Evolutionary conservation across 495 filamentous ascomycete genomes (phyloP), one percentile per base, ranked within the genome.

Genomic region (Opeltia flavorubescens): DNA sequence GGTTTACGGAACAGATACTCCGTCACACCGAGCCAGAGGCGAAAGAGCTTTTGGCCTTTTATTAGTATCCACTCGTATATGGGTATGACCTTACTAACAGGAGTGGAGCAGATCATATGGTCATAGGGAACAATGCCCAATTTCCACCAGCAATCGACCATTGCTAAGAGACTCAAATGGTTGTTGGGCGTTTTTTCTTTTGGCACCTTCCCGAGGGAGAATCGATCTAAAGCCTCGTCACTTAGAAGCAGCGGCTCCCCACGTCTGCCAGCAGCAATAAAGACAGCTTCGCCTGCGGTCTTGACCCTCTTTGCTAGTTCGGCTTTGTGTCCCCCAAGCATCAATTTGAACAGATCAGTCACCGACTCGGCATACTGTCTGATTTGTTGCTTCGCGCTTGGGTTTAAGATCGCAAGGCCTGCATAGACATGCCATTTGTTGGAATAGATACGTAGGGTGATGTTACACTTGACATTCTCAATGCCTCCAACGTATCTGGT

Each of bases 391-490:
- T 86, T 85, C 2, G 91, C 91, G 20, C 83, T 77, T 4, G 89
- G 88, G 61, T 98, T 98, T 31, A 98, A 72, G 62, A 98, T 98
- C 5, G 93, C 91, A 5, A 98, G 79, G 3, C 91, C 91, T 27
- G 91, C 91, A 62, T 98, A 98, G 46, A 98, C 91, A 64, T 98
- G 91, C 91, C 91, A 98, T 63, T 95, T 96, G 62, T 94, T 93
- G 48, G 83, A 80, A 66, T 95, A 98, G 62, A 98, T 98, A 55
- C 91, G 86, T 50, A 98, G 65, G 31, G 86, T 96, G 50, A 95
- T 77, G 63, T 98, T 98, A 65, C 95, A 95, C 68, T 98, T 98
- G 59, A 96, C 86, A 64, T 98, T 98, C 67, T 98, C 91, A 59
- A 98, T 95, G 21, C 93, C 91, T 43, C 91, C 89, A 3, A 94